Conservation (phyloP, 441 rosid genomes). For the Pelargonium cotyledonis region DNA sequence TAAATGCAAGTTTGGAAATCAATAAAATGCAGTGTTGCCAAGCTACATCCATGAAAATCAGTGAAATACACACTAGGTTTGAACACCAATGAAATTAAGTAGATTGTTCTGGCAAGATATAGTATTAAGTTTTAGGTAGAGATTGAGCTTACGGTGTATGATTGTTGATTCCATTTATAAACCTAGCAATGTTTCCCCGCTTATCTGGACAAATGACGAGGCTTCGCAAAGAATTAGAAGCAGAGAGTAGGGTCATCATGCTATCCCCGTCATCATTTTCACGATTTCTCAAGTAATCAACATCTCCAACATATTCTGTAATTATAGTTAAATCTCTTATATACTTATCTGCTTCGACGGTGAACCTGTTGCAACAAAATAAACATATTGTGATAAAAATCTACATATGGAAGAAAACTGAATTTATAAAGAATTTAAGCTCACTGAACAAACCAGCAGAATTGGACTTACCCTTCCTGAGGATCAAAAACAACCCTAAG, state of each 20-base stretch:
- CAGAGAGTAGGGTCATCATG: slow-evolving; percentile 59
- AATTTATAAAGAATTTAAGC: neutral
- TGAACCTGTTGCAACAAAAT: slow-evolving; percentile 37
- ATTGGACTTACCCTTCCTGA: slow-evolving; percentile 44
- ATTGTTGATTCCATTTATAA: slow-evolving; percentile 64
- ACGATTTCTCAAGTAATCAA: slow-evolving; percentile 53
- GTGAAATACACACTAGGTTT: neutral
- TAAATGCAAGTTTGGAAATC: neutral
- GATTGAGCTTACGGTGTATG: slow-evolving; percentile 46
- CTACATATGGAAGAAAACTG: neutral
- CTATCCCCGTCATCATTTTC: slow-evolving; percentile 64
- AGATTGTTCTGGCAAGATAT: neutral
- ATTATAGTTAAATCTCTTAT: slow-evolving; percentile 60
- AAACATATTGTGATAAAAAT: slow-evolving; percentile 1
- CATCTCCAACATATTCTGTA: slow-evolving; percentile 79
- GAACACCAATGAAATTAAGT: neutral
- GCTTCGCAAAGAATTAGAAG: slow-evolving; percentile 38
- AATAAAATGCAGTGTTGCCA: neutral
- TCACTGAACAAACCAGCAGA: neutral
- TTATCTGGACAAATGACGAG: slow-evolving; percentile 64
- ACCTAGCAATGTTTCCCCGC: slow-evolving; percentile 52
- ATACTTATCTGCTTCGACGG: slow-evolving; percentile 53
- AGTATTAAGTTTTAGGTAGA: neutral
- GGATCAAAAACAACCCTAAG: slow-evolving; percentile 58
- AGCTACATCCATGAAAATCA: neutral